Base-by-base conservation (phyloP, 164 flowering plant genomes). In the Vitis cinerea region DNA sequence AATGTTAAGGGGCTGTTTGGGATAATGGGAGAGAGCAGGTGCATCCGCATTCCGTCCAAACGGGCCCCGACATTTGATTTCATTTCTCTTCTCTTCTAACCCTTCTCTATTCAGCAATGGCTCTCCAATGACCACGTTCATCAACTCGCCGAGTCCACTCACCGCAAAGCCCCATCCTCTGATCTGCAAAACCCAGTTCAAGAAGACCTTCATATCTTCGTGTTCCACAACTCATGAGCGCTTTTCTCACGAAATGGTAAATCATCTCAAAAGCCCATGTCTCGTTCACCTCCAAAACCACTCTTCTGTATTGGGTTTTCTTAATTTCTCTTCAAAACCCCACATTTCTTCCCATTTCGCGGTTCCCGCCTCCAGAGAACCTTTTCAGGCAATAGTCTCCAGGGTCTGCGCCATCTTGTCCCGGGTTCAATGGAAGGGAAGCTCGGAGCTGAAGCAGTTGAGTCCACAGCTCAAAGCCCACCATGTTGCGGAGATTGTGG, bases 401-500 rank as follows among this genome's bases (percentile, higher is more conserved):
- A 79, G 59, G 58, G 75, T 90, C 47, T 79, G 82, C 47, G 74
- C 76, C 17, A 66, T 87, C 57, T 59, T 88, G 37, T 63, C 69
- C 15, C 59, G 74, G 66, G 59, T 48, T 65, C 69, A 63, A 44
- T 89, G 94, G 97, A 62, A 69, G 14, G 53, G 66, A 10, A 84
- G 76, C 77, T 15, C 82, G 1, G 81, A 85, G 48, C 79, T 91
- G n/a, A 50, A 68, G n/a, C 52, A 53, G 4, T 69, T 89, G 66
- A 66, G 65, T 56, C 78, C 78, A 2, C 66, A 68, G 29, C 80
- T 92, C 19, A 80, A 71, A 12, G 84, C 93, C 55, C 75, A 71
- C 61, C 85, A 80, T 10, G 89, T 92, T 1, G 74, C 83, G 8
- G 73, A 68, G 54, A 77, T 90, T 63, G 61, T 92, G 8, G 72